These are phyloP conservation scores for Erythrobasidium yunnanense DNA, from an alignment of 768 basidiomycete genomes.

Conservation along the genomic window DNA sequence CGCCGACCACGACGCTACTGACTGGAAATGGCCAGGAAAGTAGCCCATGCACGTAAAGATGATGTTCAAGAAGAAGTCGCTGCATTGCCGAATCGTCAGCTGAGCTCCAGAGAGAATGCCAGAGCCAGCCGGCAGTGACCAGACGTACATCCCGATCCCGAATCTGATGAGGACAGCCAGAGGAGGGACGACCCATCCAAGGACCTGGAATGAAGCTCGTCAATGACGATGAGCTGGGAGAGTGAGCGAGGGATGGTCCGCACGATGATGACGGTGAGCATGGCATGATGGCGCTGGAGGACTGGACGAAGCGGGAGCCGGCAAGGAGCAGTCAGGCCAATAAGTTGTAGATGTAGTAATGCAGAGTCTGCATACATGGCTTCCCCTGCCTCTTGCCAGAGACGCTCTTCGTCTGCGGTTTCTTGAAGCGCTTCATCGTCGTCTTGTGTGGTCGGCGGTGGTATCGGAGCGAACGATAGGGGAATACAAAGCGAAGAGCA, in stretches of 20 bases:
- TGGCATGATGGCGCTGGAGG: conserved; percentile 18
- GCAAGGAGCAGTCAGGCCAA: not conserved
- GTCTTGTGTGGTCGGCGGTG: not conserved
- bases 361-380: not conserved
- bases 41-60: conserved; percentile 35
- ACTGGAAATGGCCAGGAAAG: conserved; percentile 37
- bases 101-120: not conserved
- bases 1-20: not conserved
- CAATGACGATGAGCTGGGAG: not conserved
- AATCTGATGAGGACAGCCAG: conserved; percentile 37
- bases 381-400: not conserved
- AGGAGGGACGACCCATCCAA: conserved; percentile 36
- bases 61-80: conserved; percentile 37
- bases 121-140: not conserved
- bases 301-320: not conserved
- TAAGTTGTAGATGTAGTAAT: not conserved
- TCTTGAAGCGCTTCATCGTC: not conserved
- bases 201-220: not conserved
- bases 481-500: too few species aligned
- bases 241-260: not conserved
- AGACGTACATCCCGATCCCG: conserved; percentile 32
- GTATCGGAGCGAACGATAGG: not conserved
- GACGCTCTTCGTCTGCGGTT: not conserved
- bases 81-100: not conserved
- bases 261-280: conserved; percentile 12